These are phyloP conservation scores for Phytophthora chlamydospora DNA, from an alignment of 352 stramenopile species.

Conservation along the genomic window DNA sequence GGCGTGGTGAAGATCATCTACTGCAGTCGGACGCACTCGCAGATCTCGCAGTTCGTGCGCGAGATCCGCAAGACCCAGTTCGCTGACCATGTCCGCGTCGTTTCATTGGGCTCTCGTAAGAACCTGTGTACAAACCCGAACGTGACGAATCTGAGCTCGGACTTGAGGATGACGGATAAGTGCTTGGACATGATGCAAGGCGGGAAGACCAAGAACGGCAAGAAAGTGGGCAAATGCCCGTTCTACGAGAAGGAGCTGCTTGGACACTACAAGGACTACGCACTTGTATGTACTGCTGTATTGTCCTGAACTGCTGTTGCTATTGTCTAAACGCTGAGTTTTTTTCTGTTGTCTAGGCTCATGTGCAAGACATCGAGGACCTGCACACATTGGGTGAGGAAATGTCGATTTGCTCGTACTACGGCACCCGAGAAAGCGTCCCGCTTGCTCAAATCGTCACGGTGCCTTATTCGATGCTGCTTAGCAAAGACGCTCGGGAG, in stretches of 20 bases:
- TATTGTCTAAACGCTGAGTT: conserved; percentile 10
- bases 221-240: conserved; percentile 72
- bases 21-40: conserved; percentile 90
- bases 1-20: conserved; percentile 88
- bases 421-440: conserved; percentile 92
- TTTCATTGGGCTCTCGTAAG: conserved; percentile 86
- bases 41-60: conserved; percentile 89
- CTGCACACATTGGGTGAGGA: conserved; percentile 90
- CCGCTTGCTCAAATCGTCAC: conserved; percentile 89
- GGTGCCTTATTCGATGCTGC: conserved; percentile 94
- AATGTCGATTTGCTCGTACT: conserved; percentile 97
- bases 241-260: conserved; percentile 86
- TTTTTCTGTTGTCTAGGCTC: conserved; percentile 42
- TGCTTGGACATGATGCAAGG: conserved; percentile 89
- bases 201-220: conserved; percentile 55
- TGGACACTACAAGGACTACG: conserved; percentile 77
- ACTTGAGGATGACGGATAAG: conserved; percentile 84
- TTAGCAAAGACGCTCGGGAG: conserved; percentile 91
- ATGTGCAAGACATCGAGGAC: conserved; percentile 97
- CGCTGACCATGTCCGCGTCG: conserved; percentile 65
- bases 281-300: conserved; percentile 50
- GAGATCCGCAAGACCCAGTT: conserved; percentile 89
- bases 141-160: conserved; percentile 68
- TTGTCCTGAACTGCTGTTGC: not conserved
- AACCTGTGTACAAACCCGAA: conserved; percentile 83